Percentiles rank a stretch among this genome's conserved stretches.
phyloP scores from a whole-genome alignment of 208 protist species.

The Crithidia acanthocephali region DNA sequence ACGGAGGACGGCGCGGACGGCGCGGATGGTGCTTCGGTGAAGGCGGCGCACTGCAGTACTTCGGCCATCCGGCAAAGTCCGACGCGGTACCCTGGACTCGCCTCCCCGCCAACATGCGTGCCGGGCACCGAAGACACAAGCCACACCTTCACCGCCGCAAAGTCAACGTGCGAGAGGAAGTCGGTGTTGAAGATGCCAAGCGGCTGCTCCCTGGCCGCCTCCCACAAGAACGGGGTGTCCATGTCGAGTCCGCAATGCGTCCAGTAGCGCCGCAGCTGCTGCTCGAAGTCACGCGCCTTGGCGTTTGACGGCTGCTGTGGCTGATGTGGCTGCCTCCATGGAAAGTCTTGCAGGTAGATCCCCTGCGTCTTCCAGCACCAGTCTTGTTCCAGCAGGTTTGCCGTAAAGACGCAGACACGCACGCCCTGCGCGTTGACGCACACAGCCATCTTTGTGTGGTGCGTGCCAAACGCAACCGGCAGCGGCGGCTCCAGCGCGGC shows the following conservation, averaged over 20 bases:
- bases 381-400: conserved; percentile 75
- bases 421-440: conserved; percentile 60
- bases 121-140: conserved; percentile 77
- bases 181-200: conserved; percentile 41
- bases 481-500: conserved; percentile 65
- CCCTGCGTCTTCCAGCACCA: conserved; percentile 77
- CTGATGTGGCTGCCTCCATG: conserved; percentile 13
- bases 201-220: background rate
- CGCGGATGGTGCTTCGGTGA: background rate
- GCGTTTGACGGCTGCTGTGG: background rate
- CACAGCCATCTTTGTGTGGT: conserved; percentile 84
- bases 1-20: background rate
- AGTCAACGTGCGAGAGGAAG: conserved; percentile 68
- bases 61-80: conserved; percentile 41
- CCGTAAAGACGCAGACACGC: conserved; percentile 73
- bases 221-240: conserved; percentile 5
- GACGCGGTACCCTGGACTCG: conserved; percentile 32
- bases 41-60: conserved; percentile 14
- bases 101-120: conserved; percentile 31
- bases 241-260: conserved; percentile 19
- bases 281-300: conserved; percentile 43
- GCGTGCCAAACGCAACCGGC: conserved; percentile 77
- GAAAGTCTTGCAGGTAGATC: conserved; percentile 88
- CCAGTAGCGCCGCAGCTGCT: conserved; percentile 44
- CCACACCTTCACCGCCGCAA: conserved; percentile 53